Conservation (phyloP, 176 grass and related monocot genomes). For the Eleusine coracana region DNA sequence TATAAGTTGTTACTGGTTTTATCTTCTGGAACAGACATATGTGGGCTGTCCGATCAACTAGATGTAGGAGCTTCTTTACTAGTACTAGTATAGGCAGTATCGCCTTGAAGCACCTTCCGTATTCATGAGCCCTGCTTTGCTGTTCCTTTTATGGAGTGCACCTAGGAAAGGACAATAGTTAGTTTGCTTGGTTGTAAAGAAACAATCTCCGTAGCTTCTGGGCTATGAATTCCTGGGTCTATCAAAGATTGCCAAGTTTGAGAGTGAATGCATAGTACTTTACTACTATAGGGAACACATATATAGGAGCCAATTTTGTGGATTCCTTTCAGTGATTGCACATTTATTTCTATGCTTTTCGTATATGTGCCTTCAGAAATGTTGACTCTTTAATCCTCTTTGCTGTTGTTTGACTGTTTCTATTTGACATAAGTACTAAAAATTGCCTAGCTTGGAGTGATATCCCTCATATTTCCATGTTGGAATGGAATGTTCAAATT, state of each 20-base stretch:
- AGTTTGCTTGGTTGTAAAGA: background rate
- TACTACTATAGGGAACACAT: conserved; percentile 11
- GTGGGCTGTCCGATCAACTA: background rate
- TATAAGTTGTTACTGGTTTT: background rate
- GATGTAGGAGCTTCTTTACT: conserved; percentile 21
- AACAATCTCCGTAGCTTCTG: background rate
- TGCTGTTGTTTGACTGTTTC: conserved; percentile 4
- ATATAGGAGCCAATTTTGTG: background rate
- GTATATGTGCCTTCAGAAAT: background rate
- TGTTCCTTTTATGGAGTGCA: conserved; percentile 34
- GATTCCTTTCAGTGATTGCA: background rate
- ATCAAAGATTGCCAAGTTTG: background rate
- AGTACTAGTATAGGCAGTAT: conserved; percentile 5
- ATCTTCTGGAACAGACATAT: background rate
- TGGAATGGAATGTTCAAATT: background rate
- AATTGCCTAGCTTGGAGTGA: conserved; percentile 8
- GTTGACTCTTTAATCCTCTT: background rate
- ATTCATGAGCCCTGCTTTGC: conserved; percentile 12
- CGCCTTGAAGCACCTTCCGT: conserved; percentile 14
- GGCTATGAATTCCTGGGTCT: conserved; percentile 3
- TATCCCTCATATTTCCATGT: conserved; percentile 30
- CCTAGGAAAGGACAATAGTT: conserved; percentile 11
- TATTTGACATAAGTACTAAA: background rate
- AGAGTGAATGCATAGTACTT: background rate
- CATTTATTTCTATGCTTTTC: conserved; percentile 16